Conservation (phyloP, 1,284 basidiomycete species). For the Pseudozyma pruni region DNA sequence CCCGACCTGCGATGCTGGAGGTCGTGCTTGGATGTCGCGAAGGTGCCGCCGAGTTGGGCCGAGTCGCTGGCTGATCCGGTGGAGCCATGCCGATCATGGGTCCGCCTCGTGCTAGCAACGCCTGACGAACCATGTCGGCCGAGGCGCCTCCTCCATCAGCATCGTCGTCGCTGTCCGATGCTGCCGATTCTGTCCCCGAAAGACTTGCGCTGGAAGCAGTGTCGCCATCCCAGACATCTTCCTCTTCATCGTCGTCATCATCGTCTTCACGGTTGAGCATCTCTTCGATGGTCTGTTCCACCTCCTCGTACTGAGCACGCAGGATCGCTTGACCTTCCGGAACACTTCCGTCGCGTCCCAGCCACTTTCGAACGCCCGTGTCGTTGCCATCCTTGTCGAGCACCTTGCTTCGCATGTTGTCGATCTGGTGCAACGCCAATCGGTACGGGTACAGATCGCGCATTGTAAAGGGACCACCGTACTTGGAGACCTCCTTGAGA, state of each 20-base stretch:
- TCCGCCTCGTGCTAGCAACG: constrained; percentile 33
- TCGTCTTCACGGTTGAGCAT: constrained; percentile 67
- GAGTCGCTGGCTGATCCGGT: constrained; percentile 27
- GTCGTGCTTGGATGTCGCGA: constrained; percentile 35
- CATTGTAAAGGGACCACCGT: constrained; percentile 93
- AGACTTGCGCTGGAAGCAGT: constrained; percentile 40
- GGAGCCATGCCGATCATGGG: constrained; percentile 41
- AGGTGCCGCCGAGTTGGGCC: constrained; percentile 23
- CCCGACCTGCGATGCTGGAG: constrained; percentile 21
- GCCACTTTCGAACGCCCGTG: constrained; percentile 59
- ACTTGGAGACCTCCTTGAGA: constrained; percentile 95
- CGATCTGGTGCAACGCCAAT: constrained; percentile 93
- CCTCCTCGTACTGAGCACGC: constrained; percentile 94
- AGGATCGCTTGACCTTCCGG: constrained; percentile 98
- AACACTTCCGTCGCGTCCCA: constrained; percentile 76
- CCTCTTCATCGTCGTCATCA: constrained; percentile 63
- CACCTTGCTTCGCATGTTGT: constrained; percentile 90
- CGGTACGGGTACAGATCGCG: constrained; percentile 98
- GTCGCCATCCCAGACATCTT: constrained; percentile 46
- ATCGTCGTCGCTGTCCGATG: constrained; percentile 41
- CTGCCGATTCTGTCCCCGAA: constrained; percentile 35
- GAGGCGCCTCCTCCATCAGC: constrained; percentile 30
- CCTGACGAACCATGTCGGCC: constrained; percentile 43
- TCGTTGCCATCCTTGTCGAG: constrained; percentile 74
- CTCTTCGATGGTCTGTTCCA: constrained; percentile 87